Percentiles rank a stretch among this genome's conserved stretches.
Evolutionary conservation across 805 yeast genomes (phyloP).

Genomic region (Priceomyces castillae): DNA sequence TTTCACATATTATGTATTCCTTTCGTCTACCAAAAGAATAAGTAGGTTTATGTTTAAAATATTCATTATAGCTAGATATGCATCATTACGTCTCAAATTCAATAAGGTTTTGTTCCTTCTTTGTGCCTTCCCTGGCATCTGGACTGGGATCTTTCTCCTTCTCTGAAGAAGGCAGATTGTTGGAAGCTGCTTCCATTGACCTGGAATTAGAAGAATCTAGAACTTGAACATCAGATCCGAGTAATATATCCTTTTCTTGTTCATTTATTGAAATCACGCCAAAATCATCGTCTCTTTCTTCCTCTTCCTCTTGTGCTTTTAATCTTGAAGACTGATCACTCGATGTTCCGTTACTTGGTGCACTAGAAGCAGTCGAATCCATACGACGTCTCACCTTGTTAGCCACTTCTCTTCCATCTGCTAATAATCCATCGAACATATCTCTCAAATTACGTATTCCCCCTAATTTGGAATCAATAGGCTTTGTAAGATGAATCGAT

Average conservation of each 20-base stretch:
- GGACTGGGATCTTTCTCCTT: constrained; percentile 10
- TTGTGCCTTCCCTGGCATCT: not conserved
- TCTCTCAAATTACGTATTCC: constrained; percentile 66
- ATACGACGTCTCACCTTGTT: constrained; percentile 83
- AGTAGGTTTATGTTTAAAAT: too few species aligned
- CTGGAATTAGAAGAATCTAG: constrained; percentile 12
- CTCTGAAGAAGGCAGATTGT: not conserved
- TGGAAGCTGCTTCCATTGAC: not conserved
- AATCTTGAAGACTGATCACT: constrained; percentile 22
- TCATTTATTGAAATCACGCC: constrained; percentile 39
- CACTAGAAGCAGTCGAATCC: constrained; percentile 59
- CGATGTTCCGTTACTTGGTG: constrained; percentile 13
- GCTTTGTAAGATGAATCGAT: constrained; percentile 65
- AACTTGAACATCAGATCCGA: constrained; percentile 49
- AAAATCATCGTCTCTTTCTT: constrained; percentile 47
- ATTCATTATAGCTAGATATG: not conserved
- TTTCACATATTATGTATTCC: not conserved
- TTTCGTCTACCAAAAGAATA: too few species aligned
- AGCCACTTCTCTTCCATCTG: constrained; percentile 92
- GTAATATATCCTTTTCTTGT: constrained; percentile 45
- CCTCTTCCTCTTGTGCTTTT: constrained; percentile 35
- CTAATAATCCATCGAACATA: constrained; percentile 85
- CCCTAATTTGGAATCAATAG: constrained; percentile 45
- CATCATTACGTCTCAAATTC: constrained; percentile 39
- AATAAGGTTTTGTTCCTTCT: constrained; percentile 29